phyloP scores from a whole-genome alignment of 208 protist genomes.

The Trypanosoma lewisi region DNA sequence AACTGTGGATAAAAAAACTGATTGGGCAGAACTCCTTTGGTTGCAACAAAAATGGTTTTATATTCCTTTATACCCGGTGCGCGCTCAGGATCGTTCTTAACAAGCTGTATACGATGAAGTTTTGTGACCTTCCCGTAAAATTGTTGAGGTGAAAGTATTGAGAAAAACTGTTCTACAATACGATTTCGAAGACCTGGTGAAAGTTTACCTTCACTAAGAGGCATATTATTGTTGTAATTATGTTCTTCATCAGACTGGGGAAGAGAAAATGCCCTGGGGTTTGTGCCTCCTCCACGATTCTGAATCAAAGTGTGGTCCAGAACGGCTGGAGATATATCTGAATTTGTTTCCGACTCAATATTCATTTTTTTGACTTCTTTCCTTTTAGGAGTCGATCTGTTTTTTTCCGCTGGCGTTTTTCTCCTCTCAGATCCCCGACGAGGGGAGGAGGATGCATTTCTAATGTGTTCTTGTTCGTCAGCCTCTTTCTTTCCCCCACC shows the following conservation, averaged over 20 bases:
- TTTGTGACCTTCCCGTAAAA: slow-evolving; percentile 84
- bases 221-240: neutral
- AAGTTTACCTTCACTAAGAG: slow-evolving; percentile 14
- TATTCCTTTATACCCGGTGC: slow-evolving; percentile 46
- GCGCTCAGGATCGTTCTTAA: slow-evolving; percentile 37
- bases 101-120: slow-evolving; percentile 56
- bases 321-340: neutral
- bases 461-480: too few relatives aligned
- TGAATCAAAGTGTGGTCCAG: neutral
- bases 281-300: neutral
- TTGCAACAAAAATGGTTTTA: slow-evolving; percentile 80
- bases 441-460: too few relatives aligned
- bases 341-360: neutral
- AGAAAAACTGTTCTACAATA: slow-evolving; percentile 74
- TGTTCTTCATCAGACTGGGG: neutral
- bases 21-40: slow-evolving; percentile 72
- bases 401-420: neutral
- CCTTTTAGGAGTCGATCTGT: neutral
- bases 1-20: slow-evolving; percentile 78
- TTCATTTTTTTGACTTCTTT: neutral
- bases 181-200: slow-evolving; percentile 40
- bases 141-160: slow-evolving; percentile 81
- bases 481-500: too few relatives aligned
- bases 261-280: neutral
- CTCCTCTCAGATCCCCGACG: too few relatives aligned